Evolutionary conservation across 2,329 filamentous ascomycete species (phyloP).

Genomic region (Neofusicoccum parvum): DNA sequence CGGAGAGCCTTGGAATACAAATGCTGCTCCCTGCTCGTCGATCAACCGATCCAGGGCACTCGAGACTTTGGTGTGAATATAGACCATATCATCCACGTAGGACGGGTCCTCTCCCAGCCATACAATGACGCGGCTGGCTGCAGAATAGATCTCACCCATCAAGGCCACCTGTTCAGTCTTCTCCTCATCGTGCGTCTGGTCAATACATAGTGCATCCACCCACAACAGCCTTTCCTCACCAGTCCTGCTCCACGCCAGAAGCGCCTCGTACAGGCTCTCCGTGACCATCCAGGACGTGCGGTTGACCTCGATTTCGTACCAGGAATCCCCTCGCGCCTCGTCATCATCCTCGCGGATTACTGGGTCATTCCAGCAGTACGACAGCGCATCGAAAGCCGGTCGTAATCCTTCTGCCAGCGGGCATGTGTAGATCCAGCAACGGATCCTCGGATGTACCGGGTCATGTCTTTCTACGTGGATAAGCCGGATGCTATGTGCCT

Average conservation of each 20-base stretch:
- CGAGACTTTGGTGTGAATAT: not conserved
- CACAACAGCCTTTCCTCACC: not conserved
- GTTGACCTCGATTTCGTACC: not conserved
- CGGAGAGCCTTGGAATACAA: not conserved
- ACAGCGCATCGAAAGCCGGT: conserved; percentile 1
- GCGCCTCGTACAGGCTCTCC: conserved; percentile 12
- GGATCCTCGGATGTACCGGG: not conserved
- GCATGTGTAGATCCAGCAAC: not conserved
- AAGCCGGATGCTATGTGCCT: not conserved
- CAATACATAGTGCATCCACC: conserved; percentile 26
- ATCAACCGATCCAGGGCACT: not conserved
- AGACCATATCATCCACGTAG: not conserved
- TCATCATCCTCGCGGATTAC: not conserved
- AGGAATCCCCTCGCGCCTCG: not conserved
- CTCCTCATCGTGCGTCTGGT: conserved; percentile 22
- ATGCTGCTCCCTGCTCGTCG: not conserved
- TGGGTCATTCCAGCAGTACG: conserved; percentile 2
- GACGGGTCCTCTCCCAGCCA: conserved; percentile 22
- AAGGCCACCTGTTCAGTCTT: conserved; percentile 19
- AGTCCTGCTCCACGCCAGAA: not conserved
- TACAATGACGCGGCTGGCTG: conserved; percentile 17
- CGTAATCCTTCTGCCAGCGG: not conserved
- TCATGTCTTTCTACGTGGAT: not conserved
- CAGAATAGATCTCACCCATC: conserved; percentile 24
- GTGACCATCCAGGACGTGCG: not conserved